These are phyloP conservation scores for Blastobotrys apis DNA, from an alignment of 1,139 yeast species.

Conservation along the genomic window DNA sequence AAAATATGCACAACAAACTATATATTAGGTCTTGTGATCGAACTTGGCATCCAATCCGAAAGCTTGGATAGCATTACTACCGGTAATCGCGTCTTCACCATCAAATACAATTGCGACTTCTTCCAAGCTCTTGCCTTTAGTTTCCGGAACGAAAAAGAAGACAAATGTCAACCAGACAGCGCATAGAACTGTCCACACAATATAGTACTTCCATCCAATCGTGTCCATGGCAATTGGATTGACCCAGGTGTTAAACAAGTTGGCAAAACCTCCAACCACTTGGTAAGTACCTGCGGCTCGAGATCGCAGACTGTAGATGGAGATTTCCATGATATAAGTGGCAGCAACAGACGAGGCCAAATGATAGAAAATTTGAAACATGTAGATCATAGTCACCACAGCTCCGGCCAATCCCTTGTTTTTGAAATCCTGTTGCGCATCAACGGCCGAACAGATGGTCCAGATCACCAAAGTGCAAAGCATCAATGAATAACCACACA, in stretches of 20 bases:
- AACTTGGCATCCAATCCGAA: background rate
- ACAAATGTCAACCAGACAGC: constrained; percentile 49
- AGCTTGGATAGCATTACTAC: background rate
- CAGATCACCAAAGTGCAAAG: constrained; percentile 21
- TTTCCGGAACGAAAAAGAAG: constrained; percentile 59
- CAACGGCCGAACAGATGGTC: constrained; percentile 28
- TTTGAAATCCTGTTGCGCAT: constrained; percentile 21
- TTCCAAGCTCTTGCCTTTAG: constrained; percentile 62
- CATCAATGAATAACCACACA: constrained; percentile 30
- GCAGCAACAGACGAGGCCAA: constrained; percentile 26
- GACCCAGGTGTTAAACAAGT: constrained; percentile 42
- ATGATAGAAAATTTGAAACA: constrained; percentile 20
- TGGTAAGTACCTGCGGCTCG: constrained; percentile 48
- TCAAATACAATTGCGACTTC: constrained; percentile 55
- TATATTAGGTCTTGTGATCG: too few relatives aligned
- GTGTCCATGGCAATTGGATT: constrained; percentile 40
- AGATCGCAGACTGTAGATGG: constrained; percentile 57
- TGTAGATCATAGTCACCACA: constrained; percentile 21
- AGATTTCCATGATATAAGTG: constrained; percentile 54
- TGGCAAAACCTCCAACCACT: constrained; percentile 46
- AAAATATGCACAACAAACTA: too few relatives aligned
- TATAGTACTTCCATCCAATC: constrained; percentile 53
- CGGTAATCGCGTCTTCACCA: constrained; percentile 33
- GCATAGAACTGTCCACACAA: constrained; percentile 61
- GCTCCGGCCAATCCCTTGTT: constrained; percentile 20